A percentile compares a stretch with the other conserved stretches of the same genome.
These are phyloP conservation scores for Fusarium lateritium DNA, from an alignment of 2,329 filamentous ascomycete genomes.

Conservation along the genomic window DNA sequence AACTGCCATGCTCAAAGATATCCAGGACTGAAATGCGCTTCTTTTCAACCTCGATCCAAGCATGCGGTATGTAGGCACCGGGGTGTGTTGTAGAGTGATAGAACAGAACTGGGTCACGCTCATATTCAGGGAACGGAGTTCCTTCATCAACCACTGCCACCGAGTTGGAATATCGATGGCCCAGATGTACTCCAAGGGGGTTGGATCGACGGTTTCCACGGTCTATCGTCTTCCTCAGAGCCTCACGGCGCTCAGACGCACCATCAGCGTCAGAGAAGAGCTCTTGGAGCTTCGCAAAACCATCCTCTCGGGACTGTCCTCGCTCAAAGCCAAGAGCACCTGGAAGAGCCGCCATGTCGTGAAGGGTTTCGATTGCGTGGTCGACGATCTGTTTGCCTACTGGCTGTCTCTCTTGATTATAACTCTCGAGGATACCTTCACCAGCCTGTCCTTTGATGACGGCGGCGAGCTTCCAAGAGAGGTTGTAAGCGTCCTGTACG, in stretches of 20 bases:
- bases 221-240: slow-evolving; percentile 9
- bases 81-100: slow-evolving; percentile 69
- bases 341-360: slow-evolving; percentile 65
- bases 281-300: slow-evolving; percentile 27
- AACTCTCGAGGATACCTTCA: slow-evolving; percentile 59
- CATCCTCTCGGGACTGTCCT: slow-evolving; percentile 26
- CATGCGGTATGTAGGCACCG: slow-evolving; percentile 72
- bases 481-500: slow-evolving; percentile 69
- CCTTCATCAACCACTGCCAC: slow-evolving; percentile 55
- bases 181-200: slow-evolving; percentile 26
- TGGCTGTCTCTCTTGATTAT: slow-evolving; percentile 63
- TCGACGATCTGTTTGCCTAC: slow-evolving; percentile 64
- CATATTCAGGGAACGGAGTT: slow-evolving; percentile 21
- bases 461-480: slow-evolving; percentile 68
- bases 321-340: slow-evolving; percentile 60
- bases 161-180: slow-evolving; percentile 28
- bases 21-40: slow-evolving; percentile 70
- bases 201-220: slow-evolving; percentile 27
- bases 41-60: slow-evolving; percentile 68
- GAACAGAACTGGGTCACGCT: slow-evolving; percentile 59
- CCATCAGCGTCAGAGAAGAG: slow-evolving; percentile 30
- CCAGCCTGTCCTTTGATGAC: slow-evolving; percentile 55
- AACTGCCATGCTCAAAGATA: slow-evolving; percentile 69
- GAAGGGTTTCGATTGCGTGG: slow-evolving; percentile 70
- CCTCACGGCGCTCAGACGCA: slow-evolving; percentile 21